A percentile compares a stretch with the other conserved stretches of the same genome.
Evolutionary conservation across 2,329 filamentous ascomycete species (phyloP).

Genomic region (Pseudocercospora macadamiae): DNA sequence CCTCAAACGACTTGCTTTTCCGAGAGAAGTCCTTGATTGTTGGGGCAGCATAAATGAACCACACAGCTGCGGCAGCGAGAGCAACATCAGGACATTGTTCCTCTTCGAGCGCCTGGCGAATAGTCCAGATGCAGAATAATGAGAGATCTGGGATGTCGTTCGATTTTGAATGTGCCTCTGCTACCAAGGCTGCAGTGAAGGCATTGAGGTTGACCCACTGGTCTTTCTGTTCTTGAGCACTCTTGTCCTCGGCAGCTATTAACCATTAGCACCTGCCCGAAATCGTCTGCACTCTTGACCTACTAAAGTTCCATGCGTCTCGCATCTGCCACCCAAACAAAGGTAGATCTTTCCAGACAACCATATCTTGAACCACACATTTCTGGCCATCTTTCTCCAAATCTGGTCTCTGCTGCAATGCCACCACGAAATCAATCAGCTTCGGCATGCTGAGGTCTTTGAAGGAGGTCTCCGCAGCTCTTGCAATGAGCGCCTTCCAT

Average conservation of each 20-base stretch:
- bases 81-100: conserved; percentile 27
- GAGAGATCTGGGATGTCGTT: conserved; percentile 32
- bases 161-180: conserved; percentile 25
- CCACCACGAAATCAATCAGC: conserved; percentile 28
- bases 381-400: conserved; percentile 25
- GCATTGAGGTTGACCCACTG: conserved; percentile 38
- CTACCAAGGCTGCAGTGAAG: conserved; percentile 32
- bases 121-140: conserved; percentile 36
- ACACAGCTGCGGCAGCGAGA: conserved; percentile 33
- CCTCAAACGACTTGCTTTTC: conserved; percentile 34
- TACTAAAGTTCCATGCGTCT: conserved; percentile 37
- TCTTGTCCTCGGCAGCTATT: conserved; percentile 28
- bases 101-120: conserved; percentile 36
- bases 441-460: conserved; percentile 23
- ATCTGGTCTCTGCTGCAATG: conserved; percentile 21
- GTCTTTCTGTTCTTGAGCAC: conserved; percentile 22
- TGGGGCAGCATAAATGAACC: conserved; percentile 35
- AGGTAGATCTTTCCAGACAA: conserved; percentile 35
- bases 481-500: conserved; percentile 29
- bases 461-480: conserved; percentile 29
- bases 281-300: not conserved
- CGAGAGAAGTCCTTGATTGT: conserved; percentile 28
- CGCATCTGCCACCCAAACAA: conserved; percentile 35
- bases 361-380: conserved; percentile 30
- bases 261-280: conserved; percentile 3